Percentiles rank a stretch among this genome's conserved stretches.
Conservation (phyloP, 83 land plant genomes). For the Isoetes engelmannii region DNA sequence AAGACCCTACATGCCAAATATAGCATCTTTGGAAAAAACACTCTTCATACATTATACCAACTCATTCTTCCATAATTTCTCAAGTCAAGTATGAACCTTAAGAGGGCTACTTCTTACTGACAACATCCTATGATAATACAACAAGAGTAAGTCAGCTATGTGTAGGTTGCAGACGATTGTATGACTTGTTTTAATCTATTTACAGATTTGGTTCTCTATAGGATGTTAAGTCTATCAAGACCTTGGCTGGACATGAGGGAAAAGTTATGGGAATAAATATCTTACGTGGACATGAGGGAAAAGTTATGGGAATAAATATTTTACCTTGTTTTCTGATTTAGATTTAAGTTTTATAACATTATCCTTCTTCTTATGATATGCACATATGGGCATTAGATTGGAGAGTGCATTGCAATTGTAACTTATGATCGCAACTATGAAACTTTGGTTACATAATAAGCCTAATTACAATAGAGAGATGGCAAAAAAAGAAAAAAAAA, state of each 20-base stretch:
- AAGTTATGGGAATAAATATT: constrained; percentile 11
- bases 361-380: not conserved
- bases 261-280: constrained; percentile 79
- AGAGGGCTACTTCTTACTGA: constrained; percentile 80
- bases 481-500: too few relatives aligned
- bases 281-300: too few relatives aligned
- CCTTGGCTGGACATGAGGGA: constrained; percentile 83
- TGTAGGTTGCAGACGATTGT: not conserved
- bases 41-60: constrained; percentile 74
- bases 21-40: constrained; percentile 87
- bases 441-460: constrained; percentile 58
- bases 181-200: not conserved
- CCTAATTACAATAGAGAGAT: too few relatives aligned
- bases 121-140: constrained; percentile 84
- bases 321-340: not conserved
- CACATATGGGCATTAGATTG: too few relatives aligned
- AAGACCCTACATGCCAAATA: constrained; percentile 88
- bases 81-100: constrained; percentile 95
- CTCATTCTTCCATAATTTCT: constrained; percentile 80
- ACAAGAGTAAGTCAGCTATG: constrained; percentile 48
- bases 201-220: constrained; percentile 85
- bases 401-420: constrained; percentile 71
- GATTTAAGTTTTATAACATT: not conserved
- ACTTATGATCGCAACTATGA: constrained; percentile 91
- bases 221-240: constrained; percentile 86